A percentile compares a stretch with the other conserved stretches of the same genome.
phyloP scores from a whole-genome alignment of 129 eudicot species.

The Helichrysum umbraculigerum region DNA sequence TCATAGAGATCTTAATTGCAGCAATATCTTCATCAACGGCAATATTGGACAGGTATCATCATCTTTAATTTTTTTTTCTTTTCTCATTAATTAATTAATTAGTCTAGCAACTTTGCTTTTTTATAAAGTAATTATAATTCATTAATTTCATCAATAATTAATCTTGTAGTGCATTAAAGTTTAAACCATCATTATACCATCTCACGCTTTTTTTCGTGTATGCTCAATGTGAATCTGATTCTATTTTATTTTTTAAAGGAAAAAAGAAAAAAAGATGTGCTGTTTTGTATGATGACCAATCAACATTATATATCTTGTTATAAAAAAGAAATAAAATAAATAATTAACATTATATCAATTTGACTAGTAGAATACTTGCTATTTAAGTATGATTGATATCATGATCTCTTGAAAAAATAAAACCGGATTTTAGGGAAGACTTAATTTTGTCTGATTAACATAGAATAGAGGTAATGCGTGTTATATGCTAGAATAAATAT shows the following conservation, averaged over 20 bases:
- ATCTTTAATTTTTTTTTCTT: not conserved
- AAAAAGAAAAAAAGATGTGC: not conserved
- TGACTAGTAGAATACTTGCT: not conserved
- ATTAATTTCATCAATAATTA: too few relatives aligned
- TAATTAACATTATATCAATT: not conserved
- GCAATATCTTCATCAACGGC: slow-evolving; percentile 62
- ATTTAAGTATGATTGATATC: not conserved
- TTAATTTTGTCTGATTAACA: not conserved
- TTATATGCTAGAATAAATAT: not conserved
- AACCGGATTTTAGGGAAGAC: not conserved
- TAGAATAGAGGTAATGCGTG: not conserved
- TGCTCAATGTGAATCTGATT: too few relatives aligned
- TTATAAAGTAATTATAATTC: too few relatives aligned
- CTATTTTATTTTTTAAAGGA: not conserved
- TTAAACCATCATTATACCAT: not conserved
- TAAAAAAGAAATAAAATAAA: too few relatives aligned
- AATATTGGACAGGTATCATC: slow-evolving; percentile 50
- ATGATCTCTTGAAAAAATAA: not conserved
- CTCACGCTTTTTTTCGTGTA: too few relatives aligned
- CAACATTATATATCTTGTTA: not conserved
- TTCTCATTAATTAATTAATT: not conserved
- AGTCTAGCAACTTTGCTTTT: not conserved
- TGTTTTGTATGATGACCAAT: not conserved
- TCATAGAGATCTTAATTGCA: slow-evolving; percentile 66
- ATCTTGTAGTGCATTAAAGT: not conserved